A percentile compares a stretch with the other conserved stretches of the same genome.
These are phyloP conservation scores for Argentina anserina DNA, from an alignment of 306 rosid genomes.

Conservation along the genomic window DNA sequence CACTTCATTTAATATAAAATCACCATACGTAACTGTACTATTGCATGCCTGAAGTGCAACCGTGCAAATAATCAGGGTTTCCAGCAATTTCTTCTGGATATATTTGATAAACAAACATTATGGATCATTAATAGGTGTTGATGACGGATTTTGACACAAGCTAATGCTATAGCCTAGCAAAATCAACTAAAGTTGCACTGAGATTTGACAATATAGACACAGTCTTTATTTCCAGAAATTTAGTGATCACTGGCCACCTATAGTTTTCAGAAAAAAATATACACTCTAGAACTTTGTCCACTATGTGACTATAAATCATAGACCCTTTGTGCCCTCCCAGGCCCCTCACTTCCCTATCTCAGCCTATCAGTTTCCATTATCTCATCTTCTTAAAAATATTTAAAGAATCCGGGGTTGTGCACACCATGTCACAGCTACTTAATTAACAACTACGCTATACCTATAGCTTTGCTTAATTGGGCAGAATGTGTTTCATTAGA, in stretches of 20 bases:
- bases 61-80: neutral
- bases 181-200: conserved; percentile 4
- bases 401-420: neutral
- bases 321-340: neutral
- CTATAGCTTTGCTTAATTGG: neutral
- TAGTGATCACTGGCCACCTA: conserved; percentile 8
- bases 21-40: neutral
- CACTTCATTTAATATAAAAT: too few relatives aligned
- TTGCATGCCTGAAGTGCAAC: neutral
- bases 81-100: neutral
- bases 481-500: neutral
- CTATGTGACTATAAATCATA: neutral
- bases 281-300: conserved; percentile 16
- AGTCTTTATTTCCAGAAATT: conserved; percentile 5
- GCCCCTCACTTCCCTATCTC: neutral
- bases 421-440: neutral
- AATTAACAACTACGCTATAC: neutral
- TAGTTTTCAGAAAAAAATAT: conserved; percentile 23
- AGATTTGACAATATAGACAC: conserved; percentile 12
- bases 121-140: neutral
- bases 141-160: neutral
- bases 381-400: neutral
- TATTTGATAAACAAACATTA: neutral
- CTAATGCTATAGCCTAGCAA: neutral
- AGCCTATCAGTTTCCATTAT: conserved; percentile 12